A percentile compares a stretch with the other conserved stretches of the same genome.
phyloP scores from a whole-genome alignment of 2,329 filamentous ascomycete genomes.

The Sporothrix variecibatus region DNA sequence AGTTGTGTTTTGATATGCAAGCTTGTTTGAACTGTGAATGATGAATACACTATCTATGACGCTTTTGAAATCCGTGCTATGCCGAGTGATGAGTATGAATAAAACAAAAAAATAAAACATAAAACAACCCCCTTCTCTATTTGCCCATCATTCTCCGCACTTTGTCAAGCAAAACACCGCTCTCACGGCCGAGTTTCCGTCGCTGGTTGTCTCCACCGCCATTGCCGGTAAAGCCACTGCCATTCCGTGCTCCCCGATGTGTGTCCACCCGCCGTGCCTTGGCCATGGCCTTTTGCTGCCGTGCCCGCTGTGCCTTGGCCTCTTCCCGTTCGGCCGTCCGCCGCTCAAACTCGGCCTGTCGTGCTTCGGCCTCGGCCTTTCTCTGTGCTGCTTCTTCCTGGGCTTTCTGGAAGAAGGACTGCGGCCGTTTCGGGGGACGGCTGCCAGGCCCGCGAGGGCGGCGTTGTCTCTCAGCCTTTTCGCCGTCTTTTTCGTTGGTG shows the following conservation, averaged over 20 bases:
- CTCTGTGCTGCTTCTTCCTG: conserved; percentile 57
- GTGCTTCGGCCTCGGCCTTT: conserved; percentile 49
- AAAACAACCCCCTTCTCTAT: neutral
- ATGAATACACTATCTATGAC: neutral
- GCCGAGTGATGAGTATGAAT: neutral
- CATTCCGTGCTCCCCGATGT: conserved; percentile 57
- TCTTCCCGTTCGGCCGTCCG: conserved; percentile 65
- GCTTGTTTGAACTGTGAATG: neutral
- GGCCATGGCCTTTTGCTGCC: conserved; percentile 60
- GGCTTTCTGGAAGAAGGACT: conserved; percentile 28
- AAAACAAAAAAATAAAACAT: neutral
- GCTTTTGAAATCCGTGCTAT: conserved; percentile 15
- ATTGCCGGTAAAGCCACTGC: neutral
- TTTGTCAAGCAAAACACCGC: conserved; percentile 73
- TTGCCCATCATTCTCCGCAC: conserved; percentile 70
- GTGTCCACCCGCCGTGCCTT: conserved; percentile 64
- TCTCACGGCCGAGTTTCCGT: conserved; percentile 80
- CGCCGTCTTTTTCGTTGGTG: neutral
- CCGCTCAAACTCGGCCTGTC: conserved; percentile 63
- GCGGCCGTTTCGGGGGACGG: conserved; percentile 39
- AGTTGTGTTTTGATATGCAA: neutral
- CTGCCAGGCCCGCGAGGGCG: conserved; percentile 56
- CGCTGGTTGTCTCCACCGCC: conserved; percentile 41
- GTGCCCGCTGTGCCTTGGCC: conserved; percentile 46
- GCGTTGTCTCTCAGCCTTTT: conserved; percentile 33